Percentiles rank a stretch among this genome's conserved stretches.
These are phyloP conservation scores for Wilcoxina mikolae DNA, from an alignment of 495 filamentous ascomycete genomes.

Conservation along the genomic window DNA sequence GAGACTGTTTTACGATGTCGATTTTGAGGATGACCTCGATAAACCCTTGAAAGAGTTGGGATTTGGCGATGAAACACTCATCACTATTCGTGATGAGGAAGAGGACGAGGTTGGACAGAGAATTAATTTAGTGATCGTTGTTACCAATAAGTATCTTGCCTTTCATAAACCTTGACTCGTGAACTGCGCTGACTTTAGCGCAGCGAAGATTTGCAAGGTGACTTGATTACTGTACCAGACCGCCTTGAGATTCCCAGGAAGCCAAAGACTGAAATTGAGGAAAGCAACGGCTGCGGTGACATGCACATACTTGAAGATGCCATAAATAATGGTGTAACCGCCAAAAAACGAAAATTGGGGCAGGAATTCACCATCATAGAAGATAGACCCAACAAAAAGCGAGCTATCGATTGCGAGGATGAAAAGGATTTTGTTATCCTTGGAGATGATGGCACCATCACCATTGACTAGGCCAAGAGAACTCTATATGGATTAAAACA, in stretches of 20 bases:
- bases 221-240: constrained; percentile 34
- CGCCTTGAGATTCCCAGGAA: constrained; percentile 38
- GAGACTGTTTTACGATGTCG: constrained; percentile 69
- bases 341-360: constrained; percentile 35
- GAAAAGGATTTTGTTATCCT: constrained; percentile 36
- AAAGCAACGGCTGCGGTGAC: constrained; percentile 14
- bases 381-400: constrained; percentile 10
- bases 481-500: too few relatives aligned
- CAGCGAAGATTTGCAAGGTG: constrained; percentile 28
- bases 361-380: constrained; percentile 13
- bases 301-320: constrained; percentile 13
- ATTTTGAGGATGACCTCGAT: constrained; percentile 68
- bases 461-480: constrained; percentile 18
- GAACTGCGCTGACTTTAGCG: constrained; percentile 15
- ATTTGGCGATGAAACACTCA: constrained; percentile 52
- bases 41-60: constrained; percentile 72
- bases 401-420: constrained; percentile 9
- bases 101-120: constrained; percentile 48
- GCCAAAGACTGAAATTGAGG: constrained; percentile 30
- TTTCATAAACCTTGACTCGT: constrained; percentile 8
- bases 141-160: constrained; percentile 35
- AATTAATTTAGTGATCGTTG: constrained; percentile 56
- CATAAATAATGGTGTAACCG: constrained; percentile 11
- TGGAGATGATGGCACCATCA: constrained; percentile 42
- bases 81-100: constrained; percentile 68